Conservation (phyloP, 2,329 filamentous ascomycete species). For the Dactylonectria macrodidyma region DNA sequence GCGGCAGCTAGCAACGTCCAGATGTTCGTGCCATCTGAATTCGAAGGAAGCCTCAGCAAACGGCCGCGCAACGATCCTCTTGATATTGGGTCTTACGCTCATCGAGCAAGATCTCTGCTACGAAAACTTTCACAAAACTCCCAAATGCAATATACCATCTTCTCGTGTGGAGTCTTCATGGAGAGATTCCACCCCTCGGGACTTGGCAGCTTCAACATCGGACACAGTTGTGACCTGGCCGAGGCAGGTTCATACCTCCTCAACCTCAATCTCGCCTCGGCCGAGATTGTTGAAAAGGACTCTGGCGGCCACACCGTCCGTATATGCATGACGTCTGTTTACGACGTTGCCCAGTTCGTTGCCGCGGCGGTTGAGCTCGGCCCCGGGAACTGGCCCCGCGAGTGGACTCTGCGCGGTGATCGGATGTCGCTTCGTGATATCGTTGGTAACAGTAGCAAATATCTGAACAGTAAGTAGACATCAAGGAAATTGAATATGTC, state of each 20-base stretch:
- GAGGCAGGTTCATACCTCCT: slow-evolving; percentile 77
- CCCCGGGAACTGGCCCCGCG: slow-evolving; percentile 73
- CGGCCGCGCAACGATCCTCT: slow-evolving; percentile 70
- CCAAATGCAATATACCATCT: slow-evolving; percentile 76
- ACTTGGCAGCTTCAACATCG: slow-evolving; percentile 72
- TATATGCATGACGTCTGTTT: slow-evolving; percentile 77
- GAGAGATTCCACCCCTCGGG: slow-evolving; percentile 81
- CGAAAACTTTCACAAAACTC: slow-evolving; percentile 65
- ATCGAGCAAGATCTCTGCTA: slow-evolving; percentile 70
- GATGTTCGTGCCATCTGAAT: slow-evolving; percentile 82
- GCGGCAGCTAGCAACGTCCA: slow-evolving; percentile 75
- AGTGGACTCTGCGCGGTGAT: slow-evolving; percentile 80
- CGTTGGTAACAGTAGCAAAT: slow-evolving; percentile 63
- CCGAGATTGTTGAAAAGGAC: slow-evolving; percentile 73
- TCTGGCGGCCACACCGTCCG: slow-evolving; percentile 64
- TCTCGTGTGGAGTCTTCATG: slow-evolving; percentile 83
- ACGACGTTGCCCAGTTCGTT: slow-evolving; percentile 80
- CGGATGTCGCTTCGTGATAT: slow-evolving; percentile 73
- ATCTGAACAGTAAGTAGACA: slow-evolving; percentile 62
- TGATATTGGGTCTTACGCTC: slow-evolving; percentile 67
- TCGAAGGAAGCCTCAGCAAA: slow-evolving; percentile 74
- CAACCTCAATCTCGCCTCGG: slow-evolving; percentile 70
- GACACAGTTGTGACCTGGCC: slow-evolving; percentile 66
- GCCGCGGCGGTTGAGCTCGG: slow-evolving; percentile 77
- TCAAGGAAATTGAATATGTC: not conserved